These are phyloP conservation scores for Cladophialophora bantiana DNA, from an alignment of 2,329 filamentous ascomycete genomes.

Conservation along the genomic window DNA sequence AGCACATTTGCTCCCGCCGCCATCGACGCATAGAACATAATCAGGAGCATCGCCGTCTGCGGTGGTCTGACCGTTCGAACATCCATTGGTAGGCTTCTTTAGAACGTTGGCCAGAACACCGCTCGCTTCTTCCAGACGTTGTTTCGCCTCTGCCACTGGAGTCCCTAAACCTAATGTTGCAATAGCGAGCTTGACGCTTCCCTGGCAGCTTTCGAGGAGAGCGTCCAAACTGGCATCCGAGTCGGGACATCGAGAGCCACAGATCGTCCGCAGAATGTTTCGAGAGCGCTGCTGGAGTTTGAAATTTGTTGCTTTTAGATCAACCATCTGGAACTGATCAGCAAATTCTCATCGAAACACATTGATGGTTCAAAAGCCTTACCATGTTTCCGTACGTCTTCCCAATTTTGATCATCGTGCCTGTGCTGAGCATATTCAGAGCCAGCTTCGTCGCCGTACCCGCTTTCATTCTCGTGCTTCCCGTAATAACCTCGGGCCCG, in stretches of 20 bases:
- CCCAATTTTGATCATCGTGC: slow-evolving; percentile 51
- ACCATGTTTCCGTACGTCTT: slow-evolving; percentile 55
- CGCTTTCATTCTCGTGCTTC: slow-evolving; percentile 56
- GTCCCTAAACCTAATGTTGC: slow-evolving; percentile 42
- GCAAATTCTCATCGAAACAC: background rate
- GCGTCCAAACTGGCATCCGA: slow-evolving; percentile 43
- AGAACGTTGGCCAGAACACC: slow-evolving; percentile 42
- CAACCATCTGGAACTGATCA: slow-evolving; percentile 44
- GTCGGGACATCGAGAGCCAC: slow-evolving; percentile 32
- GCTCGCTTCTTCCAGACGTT: slow-evolving; percentile 38
- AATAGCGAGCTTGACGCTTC: slow-evolving; percentile 48
- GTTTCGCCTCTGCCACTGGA: slow-evolving; percentile 41
- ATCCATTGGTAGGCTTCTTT: slow-evolving; percentile 17
- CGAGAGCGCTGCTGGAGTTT: slow-evolving; percentile 48
- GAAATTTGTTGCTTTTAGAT: slow-evolving; percentile 49
- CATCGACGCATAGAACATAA: slow-evolving; percentile 51
- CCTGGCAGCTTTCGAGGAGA: slow-evolving; percentile 42
- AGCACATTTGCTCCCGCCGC: slow-evolving; percentile 53
- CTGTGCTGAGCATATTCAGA: slow-evolving; percentile 55
- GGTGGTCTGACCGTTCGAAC: background rate
- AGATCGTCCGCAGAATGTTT: slow-evolving; percentile 45
- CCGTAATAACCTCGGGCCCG: slow-evolving; percentile 55
- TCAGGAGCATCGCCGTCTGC: slow-evolving; percentile 19
- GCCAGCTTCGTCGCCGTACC: slow-evolving; percentile 56
- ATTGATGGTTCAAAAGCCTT: slow-evolving; percentile 22